Evolutionary conservation across 805 yeast species (phyloP).

Genomic region (Teunomyces atbi): DNA sequence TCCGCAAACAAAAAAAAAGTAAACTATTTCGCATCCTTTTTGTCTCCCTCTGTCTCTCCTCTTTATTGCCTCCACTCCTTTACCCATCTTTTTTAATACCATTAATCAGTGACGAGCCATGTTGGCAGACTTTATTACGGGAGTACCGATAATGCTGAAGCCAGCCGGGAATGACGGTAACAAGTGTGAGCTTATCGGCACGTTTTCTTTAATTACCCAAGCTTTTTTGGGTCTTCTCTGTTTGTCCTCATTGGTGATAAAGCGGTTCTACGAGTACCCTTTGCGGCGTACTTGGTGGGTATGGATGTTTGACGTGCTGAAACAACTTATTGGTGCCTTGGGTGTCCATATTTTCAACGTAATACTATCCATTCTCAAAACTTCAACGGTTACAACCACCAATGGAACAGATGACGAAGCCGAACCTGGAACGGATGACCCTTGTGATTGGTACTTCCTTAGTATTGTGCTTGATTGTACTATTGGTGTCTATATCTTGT

Average conservation of each 20-base stretch:
- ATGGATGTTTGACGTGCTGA: conserved; percentile 87
- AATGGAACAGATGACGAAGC: conserved; percentile 3
- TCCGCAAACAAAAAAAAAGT: background rate
- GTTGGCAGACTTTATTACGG: conserved; percentile 2
- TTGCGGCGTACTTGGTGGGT: conserved; percentile 78
- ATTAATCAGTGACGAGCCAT: conserved; percentile 2
- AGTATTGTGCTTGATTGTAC: conserved; percentile 90
- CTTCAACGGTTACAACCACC: conserved; percentile 9
- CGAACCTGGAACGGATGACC: conserved; percentile 38
- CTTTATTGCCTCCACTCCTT: background rate
- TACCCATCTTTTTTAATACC: background rate
- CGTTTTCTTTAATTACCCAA: conserved; percentile 81
- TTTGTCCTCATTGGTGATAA: conserved; percentile 66
- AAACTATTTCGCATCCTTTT: background rate
- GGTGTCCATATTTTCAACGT: conserved; percentile 82
- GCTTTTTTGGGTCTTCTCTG: conserved; percentile 73
- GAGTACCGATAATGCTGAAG: conserved; percentile 3
- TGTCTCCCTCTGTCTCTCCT: too few species aligned
- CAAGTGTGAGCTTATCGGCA: conserved; percentile 62
- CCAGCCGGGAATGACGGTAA: conserved; percentile 19
- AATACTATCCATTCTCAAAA: conserved; percentile 61
- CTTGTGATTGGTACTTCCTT: conserved; percentile 94
- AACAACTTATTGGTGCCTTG: conserved; percentile 84
- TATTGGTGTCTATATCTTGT: conserved; percentile 81
- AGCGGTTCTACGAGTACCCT: conserved; percentile 78